Evolutionary conservation across 1,284 basidiomycete genomes (phyloP).

Genomic region (Fomitopsis palustris): DNA sequence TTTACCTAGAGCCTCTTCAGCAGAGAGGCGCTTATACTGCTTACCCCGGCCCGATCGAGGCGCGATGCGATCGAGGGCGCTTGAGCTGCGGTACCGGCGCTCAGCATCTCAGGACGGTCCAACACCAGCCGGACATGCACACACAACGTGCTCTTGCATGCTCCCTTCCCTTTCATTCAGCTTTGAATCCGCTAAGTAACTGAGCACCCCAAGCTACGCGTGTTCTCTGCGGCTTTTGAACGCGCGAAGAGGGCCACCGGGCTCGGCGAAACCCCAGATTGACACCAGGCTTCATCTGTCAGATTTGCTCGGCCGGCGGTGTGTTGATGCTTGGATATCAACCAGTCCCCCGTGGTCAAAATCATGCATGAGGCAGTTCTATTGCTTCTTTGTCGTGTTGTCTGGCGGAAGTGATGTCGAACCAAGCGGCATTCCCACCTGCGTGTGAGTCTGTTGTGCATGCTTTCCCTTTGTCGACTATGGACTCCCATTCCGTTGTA

Average conservation of each 20-base stretch:
- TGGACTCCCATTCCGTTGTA: not conserved
- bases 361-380: no score
- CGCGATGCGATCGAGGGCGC: not conserved
- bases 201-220: not conserved
- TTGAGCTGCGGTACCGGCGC: not conserved
- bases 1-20: slow-evolving; percentile 21
- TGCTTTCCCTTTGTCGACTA: not conserved
- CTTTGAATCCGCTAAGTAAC: no score
- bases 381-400: not conserved
- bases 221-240: not conserved
- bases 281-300: not conserved
- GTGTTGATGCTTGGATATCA: not conserved
- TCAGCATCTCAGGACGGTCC: not conserved
- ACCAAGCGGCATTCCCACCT: not conserved
- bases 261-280: not conserved
- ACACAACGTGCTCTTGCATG: not conserved
- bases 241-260: not conserved
- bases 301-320: not conserved
- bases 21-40: slow-evolving; percentile 4
- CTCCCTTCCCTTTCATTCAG: not conserved
- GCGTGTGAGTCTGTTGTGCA: not conserved
- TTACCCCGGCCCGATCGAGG: not conserved
- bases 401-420: not conserved
- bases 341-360: not conserved
- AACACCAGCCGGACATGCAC: not conserved